Percentiles rank a stretch among this genome's conserved stretches.
phyloP scores from a whole-genome alignment of 2,329 filamentous ascomycete genomes.

The Aspergillus ustus region DNA sequence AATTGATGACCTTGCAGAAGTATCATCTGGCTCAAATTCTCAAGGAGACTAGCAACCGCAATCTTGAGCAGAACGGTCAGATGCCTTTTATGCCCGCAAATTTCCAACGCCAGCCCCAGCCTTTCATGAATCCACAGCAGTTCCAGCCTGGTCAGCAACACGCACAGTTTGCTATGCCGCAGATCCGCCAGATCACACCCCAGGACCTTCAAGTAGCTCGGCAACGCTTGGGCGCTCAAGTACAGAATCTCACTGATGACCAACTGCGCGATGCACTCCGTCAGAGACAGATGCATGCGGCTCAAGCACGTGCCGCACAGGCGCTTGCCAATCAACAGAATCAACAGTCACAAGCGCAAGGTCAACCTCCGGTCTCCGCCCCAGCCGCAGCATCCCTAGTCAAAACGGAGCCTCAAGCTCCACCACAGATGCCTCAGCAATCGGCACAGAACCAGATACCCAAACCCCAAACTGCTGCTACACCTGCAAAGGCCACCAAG shows the following conservation, averaged over 20 bases:
- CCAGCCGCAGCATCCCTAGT: conserved; percentile 30
- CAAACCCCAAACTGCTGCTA: conserved; percentile 34
- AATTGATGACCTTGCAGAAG: conserved; percentile 46
- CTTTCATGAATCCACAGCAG: conserved; percentile 35
- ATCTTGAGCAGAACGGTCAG: conserved; percentile 31
- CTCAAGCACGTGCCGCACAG: conserved; percentile 36
- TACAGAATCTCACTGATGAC: conserved; percentile 46
- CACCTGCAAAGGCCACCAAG: conserved; percentile 33
- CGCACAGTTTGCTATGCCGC: conserved; percentile 32
- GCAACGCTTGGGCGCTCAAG: conserved; percentile 39
- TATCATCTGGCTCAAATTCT: conserved; percentile 51
- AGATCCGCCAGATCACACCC: conserved; percentile 40
- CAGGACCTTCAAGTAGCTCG: conserved; percentile 44
- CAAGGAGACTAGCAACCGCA: conserved; percentile 29
- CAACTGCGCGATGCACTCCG: conserved; percentile 45
- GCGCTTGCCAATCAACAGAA: conserved; percentile 28
- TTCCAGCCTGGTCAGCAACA: conserved; percentile 36
- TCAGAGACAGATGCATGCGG: conserved; percentile 41
- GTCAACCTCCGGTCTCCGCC: conserved; percentile 28
- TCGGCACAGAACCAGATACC: conserved; percentile 34
- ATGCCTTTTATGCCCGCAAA: conserved; percentile 26
- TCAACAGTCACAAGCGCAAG: conserved; percentile 31
- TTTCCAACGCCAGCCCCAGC: conserved; percentile 34
- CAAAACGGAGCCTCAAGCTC: conserved; percentile 29
- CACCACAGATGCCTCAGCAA: conserved; percentile 30